Base-by-base conservation (phyloP, 108 stramenopile species). In the Stephanodiscus minutulus region DNA sequence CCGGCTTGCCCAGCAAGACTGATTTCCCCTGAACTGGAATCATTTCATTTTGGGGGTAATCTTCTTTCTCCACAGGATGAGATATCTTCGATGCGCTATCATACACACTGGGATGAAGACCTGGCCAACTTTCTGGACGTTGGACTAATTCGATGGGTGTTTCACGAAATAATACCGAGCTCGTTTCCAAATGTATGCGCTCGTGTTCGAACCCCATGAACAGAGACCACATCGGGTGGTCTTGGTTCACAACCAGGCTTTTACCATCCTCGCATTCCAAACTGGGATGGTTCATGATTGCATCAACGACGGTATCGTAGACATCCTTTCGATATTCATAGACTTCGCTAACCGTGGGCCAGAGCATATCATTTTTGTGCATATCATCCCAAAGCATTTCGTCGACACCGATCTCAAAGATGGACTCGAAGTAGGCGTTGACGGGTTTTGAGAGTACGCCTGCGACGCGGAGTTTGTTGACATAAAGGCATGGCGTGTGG, bases 351-450 rank as follows among this genome's bases (percentile, higher is more conserved):
- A 98, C 88, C 2, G 87, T 86, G 3, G 97, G 97, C 97, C 97
- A 98, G 0, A 89, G 44, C 91, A 90, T 94, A 59, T 92, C 90
- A 60, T 94, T 90, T 67, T 94, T 89, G 47, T 94, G 84, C 90
- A 94, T 91, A 66, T 91, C 93, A 79, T 92, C 97, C 97, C 97
- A 98, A 0, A 90, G 76, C 97, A 98, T 98, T 79, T 98, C 97
- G 66, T 98, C 97, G 1, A 97, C 96, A 20, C 97, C 97, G 7
- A 94, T 91, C 66, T 97, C 97, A 59, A 96, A 96, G 58, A 98
- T 87, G 29, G 82, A 83, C 83, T 98, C 96, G 73, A 95, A 91
- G 73, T 95, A 88, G 18, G 87, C 73, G 72, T 91, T 85, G 54
- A 91, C 87, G 18, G 87, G 88, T 54, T 91, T 84, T 25, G 55